A percentile compares a stretch with the other conserved stretches of the same genome.
phyloP scores from a whole-genome alignment of 2,329 filamentous ascomycete genomes.

The Calycina herbarum region DNA sequence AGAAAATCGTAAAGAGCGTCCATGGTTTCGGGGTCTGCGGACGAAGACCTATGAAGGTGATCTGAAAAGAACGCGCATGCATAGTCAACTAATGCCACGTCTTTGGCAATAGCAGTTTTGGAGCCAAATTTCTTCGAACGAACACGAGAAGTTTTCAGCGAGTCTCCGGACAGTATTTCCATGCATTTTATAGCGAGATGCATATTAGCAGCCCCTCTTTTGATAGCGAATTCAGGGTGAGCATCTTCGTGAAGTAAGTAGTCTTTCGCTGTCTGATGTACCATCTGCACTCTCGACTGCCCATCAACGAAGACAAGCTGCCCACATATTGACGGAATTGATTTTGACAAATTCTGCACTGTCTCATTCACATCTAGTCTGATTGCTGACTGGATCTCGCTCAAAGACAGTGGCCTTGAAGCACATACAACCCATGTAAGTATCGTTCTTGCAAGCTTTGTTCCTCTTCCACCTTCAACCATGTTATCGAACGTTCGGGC shows the following conservation, averaged over 20 bases:
- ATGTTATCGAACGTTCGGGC: not conserved
- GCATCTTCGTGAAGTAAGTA: constrained; percentile 30
- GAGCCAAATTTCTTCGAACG: not conserved
- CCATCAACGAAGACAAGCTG: constrained; percentile 35
- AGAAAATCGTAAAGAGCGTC: constrained; percentile 9
- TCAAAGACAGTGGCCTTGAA: constrained; percentile 27
- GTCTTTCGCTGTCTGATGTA: constrained; percentile 36
- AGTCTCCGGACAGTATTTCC: not conserved
- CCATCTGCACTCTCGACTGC: constrained; percentile 26
- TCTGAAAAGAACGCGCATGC: constrained; percentile 17
- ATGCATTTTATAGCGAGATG: not conserved
- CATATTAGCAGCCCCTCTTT: not conserved
- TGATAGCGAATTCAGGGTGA: constrained; percentile 33
- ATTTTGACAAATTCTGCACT: constrained; percentile 28
- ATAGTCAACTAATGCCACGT: constrained; percentile 8
- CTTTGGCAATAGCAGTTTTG: not conserved
- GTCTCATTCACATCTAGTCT: constrained; percentile 33
- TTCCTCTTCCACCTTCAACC: not conserved
- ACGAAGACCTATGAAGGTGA: constrained; percentile 14
- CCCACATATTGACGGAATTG: constrained; percentile 35
- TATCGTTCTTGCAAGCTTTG: constrained; percentile 8
- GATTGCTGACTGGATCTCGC: constrained; percentile 35
- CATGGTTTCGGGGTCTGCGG: constrained; percentile 7
- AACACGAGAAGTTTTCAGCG: not conserved
- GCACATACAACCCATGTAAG: constrained; percentile 21